These are phyloP conservation scores for Paraconiothyrium sp. DNA, from an alignment of 2,329 filamentous ascomycete genomes.

Conservation along the genomic window DNA sequence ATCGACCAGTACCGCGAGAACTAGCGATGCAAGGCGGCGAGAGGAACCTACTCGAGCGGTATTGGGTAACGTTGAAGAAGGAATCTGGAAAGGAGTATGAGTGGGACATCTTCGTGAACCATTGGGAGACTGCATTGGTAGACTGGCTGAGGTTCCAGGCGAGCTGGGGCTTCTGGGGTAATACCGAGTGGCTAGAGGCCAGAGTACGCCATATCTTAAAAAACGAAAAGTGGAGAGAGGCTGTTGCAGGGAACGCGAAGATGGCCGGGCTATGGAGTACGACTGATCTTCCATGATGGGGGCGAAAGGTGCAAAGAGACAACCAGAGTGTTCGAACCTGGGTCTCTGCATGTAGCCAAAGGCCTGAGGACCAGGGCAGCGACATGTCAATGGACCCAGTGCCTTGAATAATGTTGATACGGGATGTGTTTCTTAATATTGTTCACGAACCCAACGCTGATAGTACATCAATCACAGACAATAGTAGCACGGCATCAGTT, in stretches of 20 bases:
- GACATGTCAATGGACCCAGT: no score
- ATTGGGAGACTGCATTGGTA: constrained; percentile 74
- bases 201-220: constrained; percentile 39
- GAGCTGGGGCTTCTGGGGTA: constrained; percentile 51
- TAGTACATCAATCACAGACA: no score
- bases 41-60: constrained; percentile 60
- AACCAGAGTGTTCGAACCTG: no score
- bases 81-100: constrained; percentile 56
- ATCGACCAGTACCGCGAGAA: constrained; percentile 45
- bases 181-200: constrained; percentile 48
- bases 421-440: no score
- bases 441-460: no score
- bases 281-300: neutral
- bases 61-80: constrained; percentile 53
- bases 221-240: constrained; percentile 32
- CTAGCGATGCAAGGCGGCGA: constrained; percentile 64
- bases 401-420: no score
- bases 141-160: constrained; percentile 67
- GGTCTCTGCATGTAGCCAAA: no score
- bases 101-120: constrained; percentile 64
- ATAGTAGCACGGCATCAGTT: no score
- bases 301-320: neutral
- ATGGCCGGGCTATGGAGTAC: constrained; percentile 9
- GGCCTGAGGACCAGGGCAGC: no score
- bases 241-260: constrained; percentile 24